Evolutionary conservation across 805 yeast genomes (phyloP).

Genomic region (Suhomyces xylopsoci): DNA sequence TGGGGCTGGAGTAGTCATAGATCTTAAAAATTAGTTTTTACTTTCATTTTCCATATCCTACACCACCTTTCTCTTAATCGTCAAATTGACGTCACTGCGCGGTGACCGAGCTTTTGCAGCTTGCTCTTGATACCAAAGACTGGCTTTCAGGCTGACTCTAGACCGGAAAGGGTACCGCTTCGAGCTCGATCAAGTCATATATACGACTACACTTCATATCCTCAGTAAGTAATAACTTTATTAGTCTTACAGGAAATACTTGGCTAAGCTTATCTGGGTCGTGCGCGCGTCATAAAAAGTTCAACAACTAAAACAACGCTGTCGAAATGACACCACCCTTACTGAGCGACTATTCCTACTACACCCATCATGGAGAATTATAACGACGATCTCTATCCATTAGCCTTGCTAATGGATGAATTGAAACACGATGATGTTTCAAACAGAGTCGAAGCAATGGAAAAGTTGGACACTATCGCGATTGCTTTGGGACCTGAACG

Average conservation of each 20-base stretch:
- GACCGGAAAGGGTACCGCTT: no score
- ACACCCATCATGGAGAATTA: constrained; percentile 29
- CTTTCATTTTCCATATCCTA: no score
- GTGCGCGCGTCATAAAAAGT: background rate
- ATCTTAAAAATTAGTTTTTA: no score
- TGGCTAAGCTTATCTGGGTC: background rate
- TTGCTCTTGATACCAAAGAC: no score
- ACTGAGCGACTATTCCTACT: background rate
- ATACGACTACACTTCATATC: no score
- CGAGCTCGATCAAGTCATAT: no score
- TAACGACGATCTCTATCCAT: constrained; percentile 76
- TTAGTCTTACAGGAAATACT: no score
- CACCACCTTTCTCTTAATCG: background rate
- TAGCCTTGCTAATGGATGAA: constrained; percentile 96
- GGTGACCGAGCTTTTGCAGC: background rate
- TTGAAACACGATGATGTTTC: constrained; percentile 94
- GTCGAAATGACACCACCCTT: background rate
- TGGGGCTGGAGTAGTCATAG: background rate
- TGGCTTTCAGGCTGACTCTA: no score
- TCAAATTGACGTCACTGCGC: background rate
- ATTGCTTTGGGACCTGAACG: constrained; percentile 92
- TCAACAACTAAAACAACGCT: constrained; percentile 1
- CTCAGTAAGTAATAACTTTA: no score
- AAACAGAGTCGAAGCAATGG: constrained; percentile 92
- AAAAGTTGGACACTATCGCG: constrained; percentile 89